phyloP scores from a whole-genome alignment of 2,329 filamentous ascomycete species.

The Trichoderma lentiforme region DNA sequence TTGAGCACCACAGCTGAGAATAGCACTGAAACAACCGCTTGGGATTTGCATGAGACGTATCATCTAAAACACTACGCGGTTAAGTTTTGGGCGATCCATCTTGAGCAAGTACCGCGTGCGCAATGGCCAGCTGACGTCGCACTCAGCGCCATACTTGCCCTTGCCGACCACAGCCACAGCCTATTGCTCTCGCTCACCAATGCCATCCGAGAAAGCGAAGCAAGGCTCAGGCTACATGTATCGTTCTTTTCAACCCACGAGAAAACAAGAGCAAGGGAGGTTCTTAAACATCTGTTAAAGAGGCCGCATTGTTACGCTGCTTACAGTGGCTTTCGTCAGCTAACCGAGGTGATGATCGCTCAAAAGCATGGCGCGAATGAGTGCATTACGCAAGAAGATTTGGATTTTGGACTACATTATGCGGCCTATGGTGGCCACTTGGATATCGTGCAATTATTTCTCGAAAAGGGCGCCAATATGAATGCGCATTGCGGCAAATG shows the following conservation, averaged over 20 bases:
- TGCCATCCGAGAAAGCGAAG: no score
- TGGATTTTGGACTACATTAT: neutral
- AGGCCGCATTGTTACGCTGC: neutral
- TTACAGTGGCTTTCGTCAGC: fast-evolving
- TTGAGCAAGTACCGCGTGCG: neutral
- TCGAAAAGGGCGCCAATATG: neutral
- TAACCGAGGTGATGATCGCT: neutral
- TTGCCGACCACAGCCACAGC: neutral
- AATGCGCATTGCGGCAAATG: neutral
- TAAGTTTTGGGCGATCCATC: neutral
- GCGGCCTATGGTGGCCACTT: neutral
- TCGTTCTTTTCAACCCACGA: no score
- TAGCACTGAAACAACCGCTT: no score
- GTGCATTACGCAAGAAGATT: neutral
- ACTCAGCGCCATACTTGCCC: neutral
- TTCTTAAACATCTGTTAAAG: no score
- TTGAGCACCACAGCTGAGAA: neutral
- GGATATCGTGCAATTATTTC: neutral
- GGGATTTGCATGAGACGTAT: no score
- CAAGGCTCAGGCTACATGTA: no score
- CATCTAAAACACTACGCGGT: neutral
- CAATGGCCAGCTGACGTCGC: neutral
- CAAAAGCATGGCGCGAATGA: neutral
- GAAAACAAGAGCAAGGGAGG: no score
- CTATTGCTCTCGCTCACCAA: neutral